Evolutionary conservation across 176 grass and related monocot species (phyloP).

Genomic region (Lolium perenne): DNA sequence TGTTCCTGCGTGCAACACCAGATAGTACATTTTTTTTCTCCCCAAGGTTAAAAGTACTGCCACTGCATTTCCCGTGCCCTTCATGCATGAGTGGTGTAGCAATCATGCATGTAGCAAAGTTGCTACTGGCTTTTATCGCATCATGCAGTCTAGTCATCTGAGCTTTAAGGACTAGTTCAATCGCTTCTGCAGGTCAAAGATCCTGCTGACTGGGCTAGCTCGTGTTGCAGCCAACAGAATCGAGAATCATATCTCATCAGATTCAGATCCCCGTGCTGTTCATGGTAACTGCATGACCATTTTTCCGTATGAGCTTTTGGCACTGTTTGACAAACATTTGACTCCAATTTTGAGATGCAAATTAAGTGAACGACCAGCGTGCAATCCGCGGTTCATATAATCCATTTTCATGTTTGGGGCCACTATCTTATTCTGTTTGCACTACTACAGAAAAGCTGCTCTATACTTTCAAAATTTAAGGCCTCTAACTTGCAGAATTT

Average conservation of each 20-base stretch:
- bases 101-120: slow-evolving; percentile 3
- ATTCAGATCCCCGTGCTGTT: background rate
- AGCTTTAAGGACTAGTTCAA: slow-evolving; percentile 24
- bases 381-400: background rate
- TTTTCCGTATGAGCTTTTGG: background rate
- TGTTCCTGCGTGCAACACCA: background rate
- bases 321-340: background rate
- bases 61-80: background rate
- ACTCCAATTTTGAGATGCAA: background rate
- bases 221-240: slow-evolving; percentile 11
- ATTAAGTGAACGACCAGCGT: background rate
- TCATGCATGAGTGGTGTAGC: slow-evolving; percentile 3
- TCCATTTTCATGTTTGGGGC: background rate
- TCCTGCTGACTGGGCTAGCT: background rate
- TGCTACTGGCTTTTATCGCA: slow-evolving; percentile 12
- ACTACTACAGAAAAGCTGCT: background rate
- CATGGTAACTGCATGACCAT: background rate
- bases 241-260: background rate
- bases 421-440: background rate
- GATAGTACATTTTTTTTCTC: background rate
- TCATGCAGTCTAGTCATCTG: slow-evolving; percentile 31
- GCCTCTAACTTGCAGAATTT: too few relatives aligned
- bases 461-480: background rate
- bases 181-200: slow-evolving; percentile 27
- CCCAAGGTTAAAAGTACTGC: background rate